Base-by-base conservation (phyloP, 2,329 filamentous ascomycete species). In the Fusarium bactridioides region DNA sequence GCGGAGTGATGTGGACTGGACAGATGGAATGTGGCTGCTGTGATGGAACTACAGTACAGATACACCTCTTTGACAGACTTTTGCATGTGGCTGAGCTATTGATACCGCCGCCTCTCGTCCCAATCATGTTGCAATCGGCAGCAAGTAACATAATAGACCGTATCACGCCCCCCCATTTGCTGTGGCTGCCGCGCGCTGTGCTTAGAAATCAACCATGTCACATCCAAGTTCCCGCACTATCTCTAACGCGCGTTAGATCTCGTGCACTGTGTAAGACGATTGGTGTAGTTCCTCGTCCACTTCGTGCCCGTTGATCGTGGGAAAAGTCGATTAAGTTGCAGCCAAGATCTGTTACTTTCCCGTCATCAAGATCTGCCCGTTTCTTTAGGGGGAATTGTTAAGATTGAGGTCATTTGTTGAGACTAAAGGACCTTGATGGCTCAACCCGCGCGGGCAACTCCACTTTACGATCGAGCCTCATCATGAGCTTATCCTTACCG, bases 201-300 rank as follows among this genome's bases (percentile, higher is more conserved):
- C 38, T 64, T 31, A 48, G 33, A 11, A 63, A 63, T 56, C 40
- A 55, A 33, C 16, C 13, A 11, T 25, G 29, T 12, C 54, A 35
- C 41, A 27, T 25, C n/a, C 38, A 57, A 18, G 23, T 40, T 53
- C 50, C 33, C 33, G 33, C 33, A 23, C 40, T 18, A 40, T 25
- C 16, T 40, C 29, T 45, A 45, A 62, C 63, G 41, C 41, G 60
- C 29, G 60, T 61, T 57, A 64, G 62, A 56, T 56, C 60, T 37
- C 19, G 13, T 23, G 27, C 27, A 12, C 4, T n/a, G 27, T 65
- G 41, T 38, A 66, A 66, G 37, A 44, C 25, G n/a, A 66, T 50
- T 66, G 61, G 38, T 43, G 56, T 15, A 31, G 40, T 40, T 40
- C 10, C 18, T 33, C 37, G 18, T 19, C 19, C 37, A 61, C 18